phyloP scores from a whole-genome alignment of 352 stramenopile genomes.

The Globisporangium emineosum region DNA sequence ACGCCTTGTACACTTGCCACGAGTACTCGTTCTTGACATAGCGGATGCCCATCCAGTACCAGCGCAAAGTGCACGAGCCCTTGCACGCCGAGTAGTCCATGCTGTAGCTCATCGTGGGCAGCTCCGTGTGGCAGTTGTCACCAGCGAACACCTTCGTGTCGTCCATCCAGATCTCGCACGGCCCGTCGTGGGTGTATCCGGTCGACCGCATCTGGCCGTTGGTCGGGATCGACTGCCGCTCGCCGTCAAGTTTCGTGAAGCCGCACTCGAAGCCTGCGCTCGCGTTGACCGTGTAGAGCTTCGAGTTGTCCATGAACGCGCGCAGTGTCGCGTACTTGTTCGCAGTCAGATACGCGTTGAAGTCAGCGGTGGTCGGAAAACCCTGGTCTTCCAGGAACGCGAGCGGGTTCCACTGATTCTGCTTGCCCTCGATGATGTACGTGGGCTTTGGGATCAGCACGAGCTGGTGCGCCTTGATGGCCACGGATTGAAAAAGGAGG shows the following conservation, averaged over 20 bases:
- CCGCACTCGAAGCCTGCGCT: neutral
- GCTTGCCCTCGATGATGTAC: neutral
- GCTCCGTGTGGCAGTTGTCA: conserved; percentile 29
- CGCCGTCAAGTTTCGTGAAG: neutral
- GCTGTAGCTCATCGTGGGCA: conserved; percentile 27
- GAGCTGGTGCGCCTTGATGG: neutral
- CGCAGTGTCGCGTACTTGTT: neutral
- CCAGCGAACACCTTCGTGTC: conserved; percentile 24
- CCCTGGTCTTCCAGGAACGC: neutral
- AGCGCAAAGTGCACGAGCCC: conserved; percentile 29
- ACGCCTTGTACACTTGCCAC: conserved; percentile 58
- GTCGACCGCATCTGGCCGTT: conserved; percentile 22
- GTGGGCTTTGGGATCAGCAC: neutral
- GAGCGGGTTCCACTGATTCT: neutral
- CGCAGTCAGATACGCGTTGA: neutral
- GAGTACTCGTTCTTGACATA: conserved; percentile 44
- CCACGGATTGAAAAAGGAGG: neutral
- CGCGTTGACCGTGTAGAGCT: neutral
- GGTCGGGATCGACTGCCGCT: neutral
- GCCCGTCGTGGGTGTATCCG: conserved; percentile 45
- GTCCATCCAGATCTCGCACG: conserved; percentile 44
- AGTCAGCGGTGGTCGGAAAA: neutral
- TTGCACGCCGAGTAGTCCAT: conserved; percentile 36
- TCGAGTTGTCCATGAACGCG: neutral
- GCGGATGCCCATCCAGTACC: conserved; percentile 37